Percentiles rank a stretch among this genome's conserved stretches.
These are phyloP conservation scores for Cyclostephanos tholiformis DNA, from an alignment of 108 stramenopile species.

Conservation along the genomic window DNA sequence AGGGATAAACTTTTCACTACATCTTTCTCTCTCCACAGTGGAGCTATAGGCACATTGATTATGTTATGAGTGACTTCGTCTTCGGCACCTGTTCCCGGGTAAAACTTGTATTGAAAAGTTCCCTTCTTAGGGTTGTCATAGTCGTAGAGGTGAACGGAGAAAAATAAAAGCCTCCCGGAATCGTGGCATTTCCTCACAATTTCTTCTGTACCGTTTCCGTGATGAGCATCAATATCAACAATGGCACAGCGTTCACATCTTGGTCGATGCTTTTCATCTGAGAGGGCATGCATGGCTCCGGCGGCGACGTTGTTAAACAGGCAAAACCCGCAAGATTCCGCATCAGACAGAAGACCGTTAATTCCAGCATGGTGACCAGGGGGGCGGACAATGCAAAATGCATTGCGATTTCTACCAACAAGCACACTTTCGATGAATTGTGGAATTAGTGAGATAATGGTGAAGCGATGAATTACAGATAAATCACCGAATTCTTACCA, in stretches of 20 bases:
- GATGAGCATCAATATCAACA: constrained; percentile 98
- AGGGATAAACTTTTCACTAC: constrained; percentile 41
- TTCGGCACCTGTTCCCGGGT: constrained; percentile 92
- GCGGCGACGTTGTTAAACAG: constrained; percentile 98
- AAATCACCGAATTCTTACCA: constrained; percentile 44
- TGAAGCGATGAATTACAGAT: background rate
- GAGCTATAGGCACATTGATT: constrained; percentile 93
- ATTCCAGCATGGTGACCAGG: constrained; percentile 98
- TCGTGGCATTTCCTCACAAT: constrained; percentile 89
- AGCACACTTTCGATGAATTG: constrained; percentile 54
- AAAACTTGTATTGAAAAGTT: constrained; percentile 86
- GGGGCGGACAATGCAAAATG: constrained; percentile 95
- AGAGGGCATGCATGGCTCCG: constrained; percentile 96
- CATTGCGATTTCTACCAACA: constrained; percentile 89
- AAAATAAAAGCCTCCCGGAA: constrained; percentile 90
- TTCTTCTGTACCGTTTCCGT: constrained; percentile 98
- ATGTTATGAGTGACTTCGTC: constrained; percentile 92
- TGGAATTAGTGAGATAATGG: constrained; percentile 4
- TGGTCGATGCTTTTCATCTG: constrained; percentile 67
- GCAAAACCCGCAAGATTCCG: constrained; percentile 97
- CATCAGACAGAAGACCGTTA: constrained; percentile 87
- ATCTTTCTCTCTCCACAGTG: constrained; percentile 85
- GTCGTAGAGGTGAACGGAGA: constrained; percentile 93
- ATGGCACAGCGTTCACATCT: constrained; percentile 90
- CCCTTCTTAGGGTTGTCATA: constrained; percentile 68